Percentiles rank a stretch among this genome's conserved stretches.
phyloP scores from a whole-genome alignment of 345 rosid genomes.

The Trapa bicornis region DNA sequence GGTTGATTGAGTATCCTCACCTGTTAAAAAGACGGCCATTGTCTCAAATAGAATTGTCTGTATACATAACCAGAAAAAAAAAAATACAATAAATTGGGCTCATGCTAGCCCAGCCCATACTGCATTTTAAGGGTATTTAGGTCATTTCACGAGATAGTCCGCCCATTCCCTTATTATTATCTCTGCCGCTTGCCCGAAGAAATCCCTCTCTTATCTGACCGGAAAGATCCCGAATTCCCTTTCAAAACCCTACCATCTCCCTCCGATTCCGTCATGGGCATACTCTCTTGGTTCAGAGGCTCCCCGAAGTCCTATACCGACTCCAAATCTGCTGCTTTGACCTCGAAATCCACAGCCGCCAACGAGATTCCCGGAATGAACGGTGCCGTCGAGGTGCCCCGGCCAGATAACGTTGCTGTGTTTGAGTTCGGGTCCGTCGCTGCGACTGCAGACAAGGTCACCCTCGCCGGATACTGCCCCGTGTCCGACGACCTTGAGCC shows the following conservation, averaged over 20 bases:
- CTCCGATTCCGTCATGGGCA: slow-evolving; percentile 39
- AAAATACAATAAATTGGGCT: too few species aligned
- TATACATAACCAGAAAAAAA: too few species aligned
- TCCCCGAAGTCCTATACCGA: slow-evolving; percentile 30
- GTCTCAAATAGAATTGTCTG: too few species aligned
- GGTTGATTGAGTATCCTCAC: too few species aligned
- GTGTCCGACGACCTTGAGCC: slow-evolving; percentile 92
- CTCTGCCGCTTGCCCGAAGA: not conserved
- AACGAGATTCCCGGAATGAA: slow-evolving; percentile 47
- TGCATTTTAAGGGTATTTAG: not conserved
- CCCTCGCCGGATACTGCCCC: slow-evolving; percentile 83
- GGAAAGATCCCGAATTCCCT: not conserved
- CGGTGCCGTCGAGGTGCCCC: slow-evolving; percentile 80
- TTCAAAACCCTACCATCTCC: not conserved
- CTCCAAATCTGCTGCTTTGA: slow-evolving; percentile 1
- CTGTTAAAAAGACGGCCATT: too few species aligned
- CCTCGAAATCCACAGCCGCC: slow-evolving; percentile 11
- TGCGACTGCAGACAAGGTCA: slow-evolving; percentile 62
- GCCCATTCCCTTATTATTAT: not conserved
- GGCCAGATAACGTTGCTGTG: slow-evolving; percentile 56
- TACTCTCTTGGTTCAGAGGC: slow-evolving; percentile 75
- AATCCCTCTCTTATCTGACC: not conserved
- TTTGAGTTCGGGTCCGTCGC: slow-evolving; percentile 86
- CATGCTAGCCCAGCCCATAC: not conserved
- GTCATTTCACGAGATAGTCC: not conserved